phyloP scores from a whole-genome alignment of 768 basidiomycete genomes.

The Hericium coralloides region DNA sequence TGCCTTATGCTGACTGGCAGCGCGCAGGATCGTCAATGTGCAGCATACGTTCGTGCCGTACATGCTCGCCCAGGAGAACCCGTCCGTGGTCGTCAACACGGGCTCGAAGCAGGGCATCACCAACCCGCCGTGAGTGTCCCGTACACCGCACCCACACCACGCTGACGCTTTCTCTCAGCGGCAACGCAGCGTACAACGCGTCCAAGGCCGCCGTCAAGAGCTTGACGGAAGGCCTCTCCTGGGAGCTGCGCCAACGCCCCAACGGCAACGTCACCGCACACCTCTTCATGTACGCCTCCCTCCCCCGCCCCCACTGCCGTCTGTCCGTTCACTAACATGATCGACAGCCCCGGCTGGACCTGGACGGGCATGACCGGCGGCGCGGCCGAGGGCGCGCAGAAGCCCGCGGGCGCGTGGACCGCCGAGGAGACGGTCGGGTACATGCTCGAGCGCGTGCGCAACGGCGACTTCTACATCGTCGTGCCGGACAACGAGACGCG shows the following conservation, averaged over 20 bases:
- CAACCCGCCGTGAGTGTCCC: slow-evolving; percentile 73
- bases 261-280: slow-evolving; percentile 76
- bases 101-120: slow-evolving; percentile 97
- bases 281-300: slow-evolving; percentile 80
- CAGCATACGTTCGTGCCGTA: slow-evolving; percentile 76
- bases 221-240: slow-evolving; percentile 50
- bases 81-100: slow-evolving; percentile 74
- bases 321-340: neutral
- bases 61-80: slow-evolving; percentile 81
- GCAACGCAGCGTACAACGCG: slow-evolving; percentile 76
- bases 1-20: neutral
- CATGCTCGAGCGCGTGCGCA: slow-evolving; percentile 77
- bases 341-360: slow-evolving; percentile 75
- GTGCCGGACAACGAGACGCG: slow-evolving; percentile 90
- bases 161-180: slow-evolving; percentile 32
- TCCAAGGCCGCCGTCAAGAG: slow-evolving; percentile 70
- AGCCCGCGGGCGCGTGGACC: slow-evolving; percentile 86
- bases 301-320: neutral
- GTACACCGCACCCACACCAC: neutral
- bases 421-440: slow-evolving; percentile 81
- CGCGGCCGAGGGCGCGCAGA: slow-evolving; percentile 25
- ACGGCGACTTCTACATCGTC: slow-evolving; percentile 87
- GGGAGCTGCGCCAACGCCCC: slow-evolving; percentile 56
- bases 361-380: slow-evolving; percentile 63
- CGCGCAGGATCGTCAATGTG: slow-evolving; percentile 61